Evolutionary conservation across 805 yeast species (phyloP).

Genomic region (Candida stauntonica): DNA sequence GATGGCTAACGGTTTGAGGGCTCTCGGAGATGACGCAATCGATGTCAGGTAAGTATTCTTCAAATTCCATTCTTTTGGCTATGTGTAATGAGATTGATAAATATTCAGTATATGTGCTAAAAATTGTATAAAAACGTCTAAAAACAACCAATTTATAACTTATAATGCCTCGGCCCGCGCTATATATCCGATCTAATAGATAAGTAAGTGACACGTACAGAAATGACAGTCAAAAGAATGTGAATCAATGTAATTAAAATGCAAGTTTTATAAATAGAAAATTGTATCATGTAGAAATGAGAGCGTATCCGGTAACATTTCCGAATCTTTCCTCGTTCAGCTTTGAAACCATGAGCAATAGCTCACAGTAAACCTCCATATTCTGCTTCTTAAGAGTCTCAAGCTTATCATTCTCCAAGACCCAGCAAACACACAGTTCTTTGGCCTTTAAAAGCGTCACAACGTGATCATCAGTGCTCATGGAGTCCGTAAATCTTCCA

Average conservation of each 20-base stretch:
- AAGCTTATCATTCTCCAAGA: constrained; percentile 45
- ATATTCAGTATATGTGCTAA: not conserved
- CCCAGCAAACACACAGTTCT: constrained; percentile 65
- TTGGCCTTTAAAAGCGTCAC: constrained; percentile 48
- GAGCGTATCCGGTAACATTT: constrained; percentile 69
- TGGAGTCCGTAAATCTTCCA: constrained; percentile 34
- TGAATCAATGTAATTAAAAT: not conserved
- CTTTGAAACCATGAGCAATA: constrained; percentile 55
- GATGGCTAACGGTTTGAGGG: constrained; percentile 5
- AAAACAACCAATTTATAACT: no score
- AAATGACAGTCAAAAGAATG: not conserved
- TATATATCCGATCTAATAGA: not conserved
- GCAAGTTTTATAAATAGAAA: not conserved
- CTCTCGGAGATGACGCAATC: constrained; percentile 11
- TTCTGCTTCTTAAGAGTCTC: constrained; percentile 45
- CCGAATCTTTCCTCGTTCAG: constrained; percentile 69
- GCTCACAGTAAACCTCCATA: constrained; percentile 54
- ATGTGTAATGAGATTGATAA: not conserved
- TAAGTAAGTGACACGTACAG: not conserved
- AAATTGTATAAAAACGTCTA: not conserved
- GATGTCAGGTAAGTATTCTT: constrained; percentile 15
- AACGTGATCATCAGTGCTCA: constrained; percentile 36
- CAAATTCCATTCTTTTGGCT: constrained; percentile 9
- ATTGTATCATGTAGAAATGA: constrained; percentile 44
- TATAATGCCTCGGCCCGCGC: not conserved